Percentiles rank a stretch among this genome's conserved stretches.
Evolutionary conservation across 1,139 yeast species (phyloP).

Genomic region (Geotrichum aggregatum): DNA sequence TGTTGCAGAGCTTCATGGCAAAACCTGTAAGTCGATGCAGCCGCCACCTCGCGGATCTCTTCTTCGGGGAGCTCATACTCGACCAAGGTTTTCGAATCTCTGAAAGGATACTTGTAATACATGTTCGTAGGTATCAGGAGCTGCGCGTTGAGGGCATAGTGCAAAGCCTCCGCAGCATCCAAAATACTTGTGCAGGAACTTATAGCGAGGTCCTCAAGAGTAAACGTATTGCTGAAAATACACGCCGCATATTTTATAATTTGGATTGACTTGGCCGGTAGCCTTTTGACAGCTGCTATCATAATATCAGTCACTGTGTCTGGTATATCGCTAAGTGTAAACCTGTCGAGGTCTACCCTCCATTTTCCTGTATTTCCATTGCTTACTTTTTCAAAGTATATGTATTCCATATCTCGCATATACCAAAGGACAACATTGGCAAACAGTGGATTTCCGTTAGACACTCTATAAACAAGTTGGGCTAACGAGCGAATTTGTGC

Average conservation of each 20-base stretch:
- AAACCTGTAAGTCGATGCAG: slow-evolving; percentile 38
- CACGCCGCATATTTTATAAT: slow-evolving; percentile 48
- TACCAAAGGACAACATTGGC: slow-evolving; percentile 28
- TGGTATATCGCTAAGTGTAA: slow-evolving; percentile 27
- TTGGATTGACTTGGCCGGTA: slow-evolving; percentile 29
- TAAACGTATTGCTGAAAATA: slow-evolving; percentile 44
- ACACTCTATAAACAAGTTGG: slow-evolving; percentile 29
- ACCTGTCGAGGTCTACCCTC: slow-evolving; percentile 32
- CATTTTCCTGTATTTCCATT: slow-evolving; percentile 29
- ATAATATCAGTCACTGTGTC: slow-evolving; percentile 30
- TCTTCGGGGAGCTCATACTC: slow-evolving; percentile 40
- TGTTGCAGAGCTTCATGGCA: slow-evolving; percentile 41
- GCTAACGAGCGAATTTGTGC: slow-evolving; percentile 32
- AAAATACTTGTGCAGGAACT: slow-evolving; percentile 41
- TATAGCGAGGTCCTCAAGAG: slow-evolving; percentile 44
- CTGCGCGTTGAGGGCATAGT: slow-evolving; percentile 39
- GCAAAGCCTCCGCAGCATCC: slow-evolving; percentile 38
- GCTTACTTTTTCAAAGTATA: slow-evolving; percentile 27
- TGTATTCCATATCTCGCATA: slow-evolving; percentile 27
- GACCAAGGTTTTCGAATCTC: slow-evolving; percentile 41
- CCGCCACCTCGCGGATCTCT: slow-evolving; percentile 42
- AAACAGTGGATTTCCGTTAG: slow-evolving; percentile 36
- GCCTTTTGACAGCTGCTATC: slow-evolving; percentile 27
- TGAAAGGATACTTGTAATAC: slow-evolving; percentile 50
- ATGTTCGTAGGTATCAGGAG: slow-evolving; percentile 44